Base-by-base conservation (phyloP, 2,329 filamentous ascomycete genomes). In the Westerdykella aurantiaca region DNA sequence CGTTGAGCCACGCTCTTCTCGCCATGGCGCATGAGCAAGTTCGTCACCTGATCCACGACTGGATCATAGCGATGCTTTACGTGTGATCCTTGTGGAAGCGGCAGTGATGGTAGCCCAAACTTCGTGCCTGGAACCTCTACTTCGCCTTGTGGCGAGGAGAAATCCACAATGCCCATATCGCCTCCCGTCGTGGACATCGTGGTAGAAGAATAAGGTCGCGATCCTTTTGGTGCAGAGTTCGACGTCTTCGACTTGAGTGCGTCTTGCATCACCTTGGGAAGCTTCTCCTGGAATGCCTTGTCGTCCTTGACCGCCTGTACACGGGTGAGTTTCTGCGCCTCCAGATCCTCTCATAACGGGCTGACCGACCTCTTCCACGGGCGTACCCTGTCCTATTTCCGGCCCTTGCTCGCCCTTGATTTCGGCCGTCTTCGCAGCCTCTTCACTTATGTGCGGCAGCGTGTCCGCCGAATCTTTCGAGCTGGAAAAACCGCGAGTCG, bases 1-100 rank as follows among this genome's bases (percentile, higher is more conserved):
- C 83, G 82, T 69, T 98, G 88, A n/a, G 93, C 93, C 66, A 80
- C 78, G 61, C 85, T 85, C 65, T 95, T 80, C 74, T 96, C 94
- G 56, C 93, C 93, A 69, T 97, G 80, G 57, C 77, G 76, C 91
- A 97, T 98, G 51, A 98, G 70, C 55, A 95, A 75, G 64, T 89
- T 90, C 14, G 89, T 95, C 57, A 97, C 77, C 72, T 96, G 93
- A 52, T 85, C 75, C 38, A 97, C 75, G 6, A 96, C 77, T 1
- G 87, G 81, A 63, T 96, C 86, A 64, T 97, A 95, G 59, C 93
- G 81, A 63, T 87, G 76, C 68, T 89, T 86, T 57, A 91, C 71
- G 69, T 87, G 77, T 45, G 75, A 69, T 22, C 75, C 72, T 44
- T 78, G 76, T 9, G 83, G 78, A 41, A 89, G 73, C 6, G 85